Conservation (phyloP, 208 protist genomes). For the Trichomonas tenax region DNA sequence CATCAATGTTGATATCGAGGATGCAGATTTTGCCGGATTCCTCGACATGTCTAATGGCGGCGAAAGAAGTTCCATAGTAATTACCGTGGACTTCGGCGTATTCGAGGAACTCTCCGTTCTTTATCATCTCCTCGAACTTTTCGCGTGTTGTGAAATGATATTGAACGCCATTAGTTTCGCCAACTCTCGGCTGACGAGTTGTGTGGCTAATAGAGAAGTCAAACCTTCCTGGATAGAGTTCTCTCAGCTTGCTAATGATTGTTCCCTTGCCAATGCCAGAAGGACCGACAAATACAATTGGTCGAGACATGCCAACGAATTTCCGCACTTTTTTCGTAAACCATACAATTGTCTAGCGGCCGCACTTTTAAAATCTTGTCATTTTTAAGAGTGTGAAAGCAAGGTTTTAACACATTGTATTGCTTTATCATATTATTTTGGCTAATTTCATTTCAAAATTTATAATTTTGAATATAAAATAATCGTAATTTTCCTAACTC, state of each 20-base stretch:
- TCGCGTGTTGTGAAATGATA: constrained; percentile 45
- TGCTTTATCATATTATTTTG: no score
- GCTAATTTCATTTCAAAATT: no score
- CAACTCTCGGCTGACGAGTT: constrained; percentile 44
- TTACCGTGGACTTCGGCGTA: constrained; percentile 50
- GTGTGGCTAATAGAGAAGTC: constrained; percentile 54
- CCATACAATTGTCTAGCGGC: no score
- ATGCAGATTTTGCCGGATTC: constrained; percentile 42
- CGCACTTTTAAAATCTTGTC: no score
- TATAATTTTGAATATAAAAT: no score
- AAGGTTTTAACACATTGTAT: no score
- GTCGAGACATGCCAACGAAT: not conserved
- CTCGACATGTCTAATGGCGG: constrained; percentile 29
- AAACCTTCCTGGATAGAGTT: constrained; percentile 45
- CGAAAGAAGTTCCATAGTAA: constrained; percentile 51
- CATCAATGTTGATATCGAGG: constrained; percentile 55
- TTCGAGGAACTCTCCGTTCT: constrained; percentile 48
- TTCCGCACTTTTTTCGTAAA: no score
- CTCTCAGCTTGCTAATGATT: constrained; percentile 44
- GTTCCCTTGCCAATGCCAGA: constrained; percentile 36
- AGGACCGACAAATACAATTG: constrained; percentile 32
- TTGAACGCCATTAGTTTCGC: constrained; percentile 41
- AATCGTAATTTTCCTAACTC: no score
- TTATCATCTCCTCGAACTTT: constrained; percentile 46
- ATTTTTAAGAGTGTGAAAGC: no score